Evolutionary conservation across 371 early-diverging fungal species (phyloP).

Genomic region (Actinomucor elegans): DNA sequence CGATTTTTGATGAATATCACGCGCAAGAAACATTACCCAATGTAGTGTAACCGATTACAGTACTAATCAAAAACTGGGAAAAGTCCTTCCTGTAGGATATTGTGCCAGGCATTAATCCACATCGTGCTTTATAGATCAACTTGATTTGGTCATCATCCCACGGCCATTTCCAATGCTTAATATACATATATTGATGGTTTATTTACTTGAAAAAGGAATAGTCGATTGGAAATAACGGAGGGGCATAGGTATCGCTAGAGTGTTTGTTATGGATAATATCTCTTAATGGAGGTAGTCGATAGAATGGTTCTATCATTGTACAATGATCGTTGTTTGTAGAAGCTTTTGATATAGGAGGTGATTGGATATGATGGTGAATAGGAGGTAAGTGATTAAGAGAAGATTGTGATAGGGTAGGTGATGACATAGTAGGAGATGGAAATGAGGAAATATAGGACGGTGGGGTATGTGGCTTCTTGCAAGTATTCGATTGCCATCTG

Average conservation of each 20-base stretch:
- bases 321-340: background rate
- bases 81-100: too few species aligned
- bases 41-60: too few species aligned
- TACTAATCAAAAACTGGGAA: too few species aligned
- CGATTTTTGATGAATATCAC: too few species aligned
- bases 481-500: slow-evolving; percentile 6
- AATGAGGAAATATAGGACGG: background rate
- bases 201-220: slow-evolving; percentile 1
- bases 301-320: background rate
- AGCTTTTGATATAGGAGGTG: background rate
- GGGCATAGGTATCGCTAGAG: background rate
- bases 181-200: too few species aligned
- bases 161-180: too few species aligned
- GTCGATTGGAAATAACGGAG: background rate
- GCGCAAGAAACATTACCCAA: too few species aligned
- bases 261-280: slow-evolving; percentile 3
- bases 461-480: background rate
- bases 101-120: too few species aligned
- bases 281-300: background rate
- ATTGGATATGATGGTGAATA: background rate
- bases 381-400: background rate
- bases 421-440: background rate
- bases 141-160: too few species aligned
- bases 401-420: background rate
- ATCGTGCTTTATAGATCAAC: too few species aligned